Evolutionary conservation across 164 flowering plant genomes (phyloP), one percentile per base, ranked within the genome.

Genomic region (Houttuynia cordata): DNA sequence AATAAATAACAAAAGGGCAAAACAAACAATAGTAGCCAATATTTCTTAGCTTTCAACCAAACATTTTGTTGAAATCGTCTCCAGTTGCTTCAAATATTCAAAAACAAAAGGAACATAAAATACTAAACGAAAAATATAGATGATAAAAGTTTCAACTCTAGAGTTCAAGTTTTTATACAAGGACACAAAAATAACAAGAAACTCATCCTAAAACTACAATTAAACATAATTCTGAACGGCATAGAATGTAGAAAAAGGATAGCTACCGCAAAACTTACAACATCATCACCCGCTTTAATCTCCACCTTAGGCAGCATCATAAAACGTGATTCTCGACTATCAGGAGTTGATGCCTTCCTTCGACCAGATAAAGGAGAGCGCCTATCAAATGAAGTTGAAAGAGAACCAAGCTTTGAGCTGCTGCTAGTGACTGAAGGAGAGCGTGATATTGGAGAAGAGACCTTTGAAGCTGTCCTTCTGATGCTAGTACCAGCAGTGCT

Each of bases 241-340:
- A 2, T 45, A 3, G 17, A 45, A 45, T 45, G 49, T 17, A 45
- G 49, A 17, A 45, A 45, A 18, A 37, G 39, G 14, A 8, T 37
- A 39, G 7, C 51, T 8, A 41, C 18, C 15, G 24, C 47, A 45
- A 15, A 52, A 53, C 87, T 69, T 77, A 94, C 99, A 92, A 86
- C 80, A 74, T 88, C 96, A 78, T 91, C 97, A 41, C 93, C 80
- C 55, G 84, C 97, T 81, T 84, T 91, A 51, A 78, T 70, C 72
- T 93, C 99, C 74, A 91, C 93, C 68, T 91, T 86, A 7, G 99
- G 99, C 52, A 94, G 91, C 74, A 83, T 74, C 63, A 91, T 81
- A 59, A 88, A 76, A 24, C 87, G 83, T 62, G 99, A 86, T 75
- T 90, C 97, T 68, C 84, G 73, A 69, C 84, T 79, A 49, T 88